These are phyloP conservation scores for Boletus pseudo-olivaceus DNA, from an alignment of 768 basidiomycete genomes.

Conservation along the genomic window DNA sequence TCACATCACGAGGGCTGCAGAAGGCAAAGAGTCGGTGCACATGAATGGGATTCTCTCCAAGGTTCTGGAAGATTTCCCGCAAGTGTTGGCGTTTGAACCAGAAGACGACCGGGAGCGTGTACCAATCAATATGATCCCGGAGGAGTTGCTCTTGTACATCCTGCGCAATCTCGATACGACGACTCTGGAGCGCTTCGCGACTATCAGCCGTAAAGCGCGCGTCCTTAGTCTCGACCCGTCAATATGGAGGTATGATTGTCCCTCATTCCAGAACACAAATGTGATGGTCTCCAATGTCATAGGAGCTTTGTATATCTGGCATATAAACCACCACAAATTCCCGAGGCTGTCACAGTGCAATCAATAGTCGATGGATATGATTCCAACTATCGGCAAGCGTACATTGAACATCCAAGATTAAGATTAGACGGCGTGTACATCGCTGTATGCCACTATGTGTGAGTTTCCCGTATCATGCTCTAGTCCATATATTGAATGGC, in stretches of 20 bases:
- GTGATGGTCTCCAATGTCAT: constrained; percentile 7
- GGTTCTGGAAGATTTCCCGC: constrained; percentile 49
- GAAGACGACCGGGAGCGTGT: constrained; percentile 62
- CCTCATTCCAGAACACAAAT: not conserved
- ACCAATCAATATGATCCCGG: constrained; percentile 60
- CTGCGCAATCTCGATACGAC: constrained; percentile 63
- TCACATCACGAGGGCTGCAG: constrained; percentile 67
- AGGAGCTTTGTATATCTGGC: constrained; percentile 63
- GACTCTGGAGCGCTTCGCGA: constrained; percentile 74
- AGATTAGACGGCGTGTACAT: constrained; percentile 90
- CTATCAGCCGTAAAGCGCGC: constrained; percentile 70
- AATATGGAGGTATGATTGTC: constrained; percentile 66
- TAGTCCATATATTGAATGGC: constrained; percentile 1
- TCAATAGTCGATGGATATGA: constrained; percentile 49
- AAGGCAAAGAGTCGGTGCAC: constrained; percentile 6
- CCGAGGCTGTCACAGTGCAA: constrained; percentile 46
- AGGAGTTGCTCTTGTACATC: constrained; percentile 70
- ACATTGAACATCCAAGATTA: constrained; percentile 80
- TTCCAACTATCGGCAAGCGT: constrained; percentile 70
- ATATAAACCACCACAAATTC: constrained; percentile 76
- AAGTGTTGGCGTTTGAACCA: constrained; percentile 55
- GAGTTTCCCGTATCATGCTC: constrained; percentile 25
- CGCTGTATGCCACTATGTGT: constrained; percentile 87
- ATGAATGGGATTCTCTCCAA: constrained; percentile 43
- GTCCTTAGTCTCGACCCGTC: constrained; percentile 63